Conservation (phyloP, 2,329 filamentous ascomycete genomes). For the Juglanconis juglandina region DNA sequence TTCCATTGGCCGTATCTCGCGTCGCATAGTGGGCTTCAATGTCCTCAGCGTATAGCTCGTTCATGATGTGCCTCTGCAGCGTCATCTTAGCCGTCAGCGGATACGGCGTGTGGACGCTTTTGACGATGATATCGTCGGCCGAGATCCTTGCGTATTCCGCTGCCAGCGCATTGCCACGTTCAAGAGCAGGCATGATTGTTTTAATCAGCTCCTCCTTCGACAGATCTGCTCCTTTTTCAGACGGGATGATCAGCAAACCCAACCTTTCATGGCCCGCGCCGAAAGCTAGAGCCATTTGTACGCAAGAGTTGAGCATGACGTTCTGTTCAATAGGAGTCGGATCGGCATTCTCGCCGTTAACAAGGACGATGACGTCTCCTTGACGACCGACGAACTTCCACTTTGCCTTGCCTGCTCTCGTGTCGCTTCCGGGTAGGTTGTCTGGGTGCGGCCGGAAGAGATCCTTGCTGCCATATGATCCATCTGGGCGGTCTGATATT, state of each 20-base stretch:
- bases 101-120: background rate
- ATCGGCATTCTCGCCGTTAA: slow-evolving; percentile 35
- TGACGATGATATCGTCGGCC: background rate
- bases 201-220: background rate
- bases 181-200: background rate
- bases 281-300: slow-evolving; percentile 1
- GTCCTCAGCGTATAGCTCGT: slow-evolving; percentile 42
- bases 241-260: slow-evolving; percentile 1
- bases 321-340: background rate
- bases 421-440: background rate
- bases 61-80: slow-evolving; percentile 49
- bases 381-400: slow-evolving; percentile 37
- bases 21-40: slow-evolving; percentile 43
- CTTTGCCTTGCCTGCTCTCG: slow-evolving; percentile 27
- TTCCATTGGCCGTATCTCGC: background rate
- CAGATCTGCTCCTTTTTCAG: background rate
- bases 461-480: slow-evolving; percentile 4
- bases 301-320: background rate
- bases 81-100: slow-evolving; percentile 53
- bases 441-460: slow-evolving; percentile 27
- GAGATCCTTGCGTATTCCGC: background rate
- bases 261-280: slow-evolving; percentile 3
- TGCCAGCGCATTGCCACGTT: background rate
- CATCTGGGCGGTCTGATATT: slow-evolving; percentile 5
- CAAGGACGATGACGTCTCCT: slow-evolving; percentile 36